Base-by-base conservation (phyloP, 2,329 filamentous ascomycete species). In the Akanthomyces dipterigenus region DNA sequence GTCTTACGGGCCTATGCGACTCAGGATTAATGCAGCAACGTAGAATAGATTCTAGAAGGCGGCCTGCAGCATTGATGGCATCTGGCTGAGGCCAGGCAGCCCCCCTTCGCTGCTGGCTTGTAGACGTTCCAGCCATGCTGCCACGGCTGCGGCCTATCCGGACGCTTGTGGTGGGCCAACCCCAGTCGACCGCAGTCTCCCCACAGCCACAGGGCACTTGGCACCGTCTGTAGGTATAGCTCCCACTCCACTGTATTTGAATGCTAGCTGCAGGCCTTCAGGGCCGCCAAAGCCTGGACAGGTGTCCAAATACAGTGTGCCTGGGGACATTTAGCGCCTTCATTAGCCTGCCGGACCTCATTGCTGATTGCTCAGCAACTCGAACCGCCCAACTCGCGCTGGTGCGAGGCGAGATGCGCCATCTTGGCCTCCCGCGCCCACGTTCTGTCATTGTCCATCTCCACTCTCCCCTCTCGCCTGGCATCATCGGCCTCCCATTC, bases 381-480 rank as follows among this genome's bases (percentile, higher is more conserved):
- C 20, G 34, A 53, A 53, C 20, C 31, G 14, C 48, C 45, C 22
- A 16, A 18, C 45, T n/a, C 5, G 24, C 12, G 20, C 43, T 45
- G 43, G 43, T n/a, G 43, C 43, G 26, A 38, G 50, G 34, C 50
- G 34, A 26, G 50, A 53, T 38, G 31, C 48, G n/a, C 49, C n/a
- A 53, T 24, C 36, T 20, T 26, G 28, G n/a, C 50, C 36, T 38
- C 22, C 38, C 24, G 8, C 31, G 54, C 55, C 55, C 55, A 38
- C 34, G 20, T 20, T 24, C 46, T 48, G 31, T 9, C 34, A 9
- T n/a, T 54, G 50, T 31, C 48, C 57, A 60, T 60, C 57, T 60
- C 57, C 57, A 54, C 57, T 9, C 48, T 60, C 57, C 48, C 57
- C 57, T 45, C 57, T 60, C 49, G 49, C 38, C n/a, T 61, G 50